phyloP scores from a whole-genome alignment of 441 rosid genomes.

The Monsonia emarginata region DNA sequence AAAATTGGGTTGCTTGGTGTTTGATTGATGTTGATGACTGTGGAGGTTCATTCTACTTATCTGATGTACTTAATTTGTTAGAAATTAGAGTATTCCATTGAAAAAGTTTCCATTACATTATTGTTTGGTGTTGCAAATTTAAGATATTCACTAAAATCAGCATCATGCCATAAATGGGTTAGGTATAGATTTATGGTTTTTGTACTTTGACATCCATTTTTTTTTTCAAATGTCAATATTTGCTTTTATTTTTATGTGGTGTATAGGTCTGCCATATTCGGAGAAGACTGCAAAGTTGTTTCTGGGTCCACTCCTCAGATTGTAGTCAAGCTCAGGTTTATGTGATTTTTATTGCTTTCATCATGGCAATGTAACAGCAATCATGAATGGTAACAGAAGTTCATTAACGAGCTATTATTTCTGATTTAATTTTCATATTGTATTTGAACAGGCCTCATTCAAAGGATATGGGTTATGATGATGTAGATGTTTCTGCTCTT shows the following conservation, averaged over 20 bases:
- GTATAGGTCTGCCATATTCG: conserved; percentile 70
- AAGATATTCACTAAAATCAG: neutral
- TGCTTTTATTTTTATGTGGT: conserved; percentile 10
- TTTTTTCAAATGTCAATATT: neutral
- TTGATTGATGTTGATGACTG: neutral
- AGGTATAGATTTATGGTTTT: neutral
- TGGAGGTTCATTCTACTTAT: neutral
- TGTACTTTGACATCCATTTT: neutral
- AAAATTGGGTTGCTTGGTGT: neutral
- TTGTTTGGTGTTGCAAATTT: neutral
- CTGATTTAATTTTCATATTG: conserved; percentile 16
- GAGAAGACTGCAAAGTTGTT: conserved; percentile 73
- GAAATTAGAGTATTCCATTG: neutral
- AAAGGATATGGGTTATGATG: conserved; percentile 82
- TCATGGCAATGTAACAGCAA: neutral
- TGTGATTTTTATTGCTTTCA: conserved; percentile 4
- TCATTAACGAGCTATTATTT: conserved; percentile 8
- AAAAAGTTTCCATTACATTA: too few relatives aligned
- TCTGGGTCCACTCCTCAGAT: conserved; percentile 54
- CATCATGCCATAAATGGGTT: neutral
- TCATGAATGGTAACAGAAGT: conserved; percentile 3
- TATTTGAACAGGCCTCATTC: conserved; percentile 73
- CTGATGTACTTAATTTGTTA: neutral
- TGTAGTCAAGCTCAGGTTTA: conserved; percentile 69
- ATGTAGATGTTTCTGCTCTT: conserved; percentile 68